Conservation (phyloP, 140 eudicot genomes). For the Cichorium intybus region DNA sequence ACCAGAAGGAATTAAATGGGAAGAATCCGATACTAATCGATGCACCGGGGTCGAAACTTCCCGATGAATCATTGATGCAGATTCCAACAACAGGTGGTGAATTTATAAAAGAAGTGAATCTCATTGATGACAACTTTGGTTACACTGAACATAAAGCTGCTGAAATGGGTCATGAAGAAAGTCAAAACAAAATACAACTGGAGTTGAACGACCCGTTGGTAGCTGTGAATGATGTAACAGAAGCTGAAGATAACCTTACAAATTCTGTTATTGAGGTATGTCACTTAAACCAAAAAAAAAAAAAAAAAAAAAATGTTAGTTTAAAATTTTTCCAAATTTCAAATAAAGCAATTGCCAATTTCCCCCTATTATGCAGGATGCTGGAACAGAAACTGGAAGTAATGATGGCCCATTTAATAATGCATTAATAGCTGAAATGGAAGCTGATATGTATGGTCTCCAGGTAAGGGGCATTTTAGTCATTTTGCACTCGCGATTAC, state of each 20-base stretch:
- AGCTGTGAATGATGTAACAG: constrained; percentile 21
- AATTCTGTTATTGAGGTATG: constrained; percentile 43
- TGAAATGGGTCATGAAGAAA: constrained; percentile 27
- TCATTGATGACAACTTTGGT: constrained; percentile 25
- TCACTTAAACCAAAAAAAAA: not conserved
- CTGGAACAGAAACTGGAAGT: constrained; percentile 30
- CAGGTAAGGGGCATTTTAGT: constrained; percentile 48
- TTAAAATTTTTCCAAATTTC: not conserved
- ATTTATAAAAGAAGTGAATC: constrained; percentile 18
- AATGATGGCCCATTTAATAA: constrained; percentile 54
- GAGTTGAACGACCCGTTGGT: constrained; percentile 13
- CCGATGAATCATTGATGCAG: constrained; percentile 16
- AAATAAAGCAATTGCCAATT: constrained; percentile 1
- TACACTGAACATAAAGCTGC: constrained; percentile 23
- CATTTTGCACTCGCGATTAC: not conserved
- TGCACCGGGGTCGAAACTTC: constrained; percentile 7
- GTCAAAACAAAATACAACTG: constrained; percentile 19
- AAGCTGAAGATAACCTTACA: constrained; percentile 27
- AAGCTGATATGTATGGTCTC: constrained; percentile 75
- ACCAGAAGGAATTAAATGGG: constrained; percentile 23
- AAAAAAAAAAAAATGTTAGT: not conserved
- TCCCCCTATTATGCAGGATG: constrained; percentile 52
- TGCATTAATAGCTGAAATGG: constrained; percentile 90
- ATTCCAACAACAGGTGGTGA: constrained; percentile 27
- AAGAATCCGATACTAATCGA: constrained; percentile 20